phyloP scores from a whole-genome alignment of 768 basidiomycete species.

The Clathrus columnatus region DNA sequence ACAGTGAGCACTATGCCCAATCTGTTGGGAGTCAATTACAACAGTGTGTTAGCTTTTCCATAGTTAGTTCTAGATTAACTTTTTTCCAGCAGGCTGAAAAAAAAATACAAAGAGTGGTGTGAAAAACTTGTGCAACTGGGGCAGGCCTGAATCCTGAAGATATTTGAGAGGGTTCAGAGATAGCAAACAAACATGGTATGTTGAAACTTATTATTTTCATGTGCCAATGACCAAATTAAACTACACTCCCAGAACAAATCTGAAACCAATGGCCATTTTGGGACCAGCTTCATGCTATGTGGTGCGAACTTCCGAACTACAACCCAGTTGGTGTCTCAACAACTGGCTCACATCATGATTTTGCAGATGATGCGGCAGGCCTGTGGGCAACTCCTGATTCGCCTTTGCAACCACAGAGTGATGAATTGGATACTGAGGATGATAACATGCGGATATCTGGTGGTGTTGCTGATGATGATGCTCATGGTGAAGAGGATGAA shows the following conservation, averaged over 20 bases:
- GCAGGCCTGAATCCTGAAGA: background rate
- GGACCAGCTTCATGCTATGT: slow-evolving; percentile 22
- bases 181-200: background rate
- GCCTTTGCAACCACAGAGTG: too few species aligned
- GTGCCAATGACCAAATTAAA: background rate
- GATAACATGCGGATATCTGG: too few species aligned
- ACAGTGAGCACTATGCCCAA: background rate
- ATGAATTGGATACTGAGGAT: too few species aligned
- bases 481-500: too few species aligned
- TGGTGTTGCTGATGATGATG: too few species aligned
- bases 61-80: too few species aligned
- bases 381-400: background rate
- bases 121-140: slow-evolving; percentile 15
- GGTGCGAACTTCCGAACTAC: slow-evolving; percentile 24
- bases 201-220: slow-evolving; percentile 3
- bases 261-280: slow-evolving; percentile 21
- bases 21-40: background rate
- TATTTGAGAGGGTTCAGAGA: background rate
- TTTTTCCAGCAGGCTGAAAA: too few species aligned
- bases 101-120: slow-evolving; percentile 9
- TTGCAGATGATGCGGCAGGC: background rate
- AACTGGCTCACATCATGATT: background rate
- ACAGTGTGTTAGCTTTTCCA: slow-evolving; percentile 11
- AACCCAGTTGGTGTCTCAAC: slow-evolving; percentile 17
- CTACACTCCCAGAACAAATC: slow-evolving; percentile 13